A percentile compares a stretch with the other conserved stretches of the same genome.
Conservation (phyloP, 169 alveolate genomes). For the Cyclospora cayetanensis region DNA sequence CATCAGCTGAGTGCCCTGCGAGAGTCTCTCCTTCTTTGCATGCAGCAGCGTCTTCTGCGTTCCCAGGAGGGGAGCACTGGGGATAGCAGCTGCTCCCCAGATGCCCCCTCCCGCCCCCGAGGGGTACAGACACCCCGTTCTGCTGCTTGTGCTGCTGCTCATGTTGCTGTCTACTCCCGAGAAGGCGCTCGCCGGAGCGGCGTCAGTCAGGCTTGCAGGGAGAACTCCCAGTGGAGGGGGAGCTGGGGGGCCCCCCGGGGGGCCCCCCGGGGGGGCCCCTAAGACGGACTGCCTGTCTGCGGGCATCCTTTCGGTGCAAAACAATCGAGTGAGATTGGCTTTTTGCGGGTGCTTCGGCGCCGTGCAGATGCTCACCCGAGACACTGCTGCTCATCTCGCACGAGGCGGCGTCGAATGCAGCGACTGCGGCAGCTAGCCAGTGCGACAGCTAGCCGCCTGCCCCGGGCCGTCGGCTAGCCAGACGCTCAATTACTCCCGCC, state of each 20-base stretch:
- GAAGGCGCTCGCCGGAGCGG: background rate
- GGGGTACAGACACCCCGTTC: slow-evolving; percentile 11
- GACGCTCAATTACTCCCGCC: too few relatives aligned
- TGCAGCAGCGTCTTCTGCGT: slow-evolving; percentile 3
- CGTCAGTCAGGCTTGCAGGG: too few relatives aligned
- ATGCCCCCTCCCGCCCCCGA: slow-evolving; percentile 27
- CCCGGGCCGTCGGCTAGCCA: background rate
- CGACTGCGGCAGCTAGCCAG: background rate
- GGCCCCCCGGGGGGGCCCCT: slow-evolving; percentile 4
- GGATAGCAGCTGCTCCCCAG: slow-evolving; percentile 13
- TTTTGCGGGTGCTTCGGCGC: background rate
- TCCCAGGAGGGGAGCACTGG: slow-evolving; percentile 25
- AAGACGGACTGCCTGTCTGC: slow-evolving; percentile 16
- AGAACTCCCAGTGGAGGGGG: too few relatives aligned
- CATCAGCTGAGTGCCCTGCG: slow-evolving; percentile 8
- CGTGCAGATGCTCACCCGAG: background rate
- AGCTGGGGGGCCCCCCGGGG: background rate
- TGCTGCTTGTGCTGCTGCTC: slow-evolving; percentile 20
- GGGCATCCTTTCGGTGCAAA: background rate
- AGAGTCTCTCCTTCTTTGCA: slow-evolving; percentile 42
- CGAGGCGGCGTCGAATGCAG: background rate
- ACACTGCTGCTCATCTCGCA: slow-evolving; percentile 28
- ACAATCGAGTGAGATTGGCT: background rate
- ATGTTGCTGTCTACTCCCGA: background rate
- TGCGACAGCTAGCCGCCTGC: background rate